These are phyloP conservation scores for Aspergillus nomiae DNA, from an alignment of 2,329 filamentous ascomycete genomes.

Conservation along the genomic window DNA sequence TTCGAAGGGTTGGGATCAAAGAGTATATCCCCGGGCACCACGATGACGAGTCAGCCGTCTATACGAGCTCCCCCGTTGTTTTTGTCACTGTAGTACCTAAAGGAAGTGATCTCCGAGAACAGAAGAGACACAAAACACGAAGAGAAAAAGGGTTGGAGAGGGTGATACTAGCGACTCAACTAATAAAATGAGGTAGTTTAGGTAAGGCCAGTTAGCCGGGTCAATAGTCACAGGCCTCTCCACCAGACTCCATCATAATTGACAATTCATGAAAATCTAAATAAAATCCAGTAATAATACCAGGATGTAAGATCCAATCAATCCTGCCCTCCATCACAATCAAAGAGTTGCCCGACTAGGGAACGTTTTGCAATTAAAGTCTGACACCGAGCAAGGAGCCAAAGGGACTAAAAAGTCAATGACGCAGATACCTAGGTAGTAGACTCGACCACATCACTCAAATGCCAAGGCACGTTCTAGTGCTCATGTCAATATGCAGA, in stretches of 20 bases:
- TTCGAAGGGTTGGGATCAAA: background rate
- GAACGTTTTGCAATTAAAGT: slow-evolving; percentile 1
- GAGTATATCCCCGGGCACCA: background rate
- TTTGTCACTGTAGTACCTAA: background rate
- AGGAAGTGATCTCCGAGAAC: background rate
- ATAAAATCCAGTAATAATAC: slow-evolving; percentile 2
- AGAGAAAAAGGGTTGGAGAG: background rate
- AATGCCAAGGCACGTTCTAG: background rate
- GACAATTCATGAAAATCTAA: slow-evolving; percentile 1
- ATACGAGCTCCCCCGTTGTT: background rate
- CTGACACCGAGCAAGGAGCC: background rate
- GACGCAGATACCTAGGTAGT: background rate
- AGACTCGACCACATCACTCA: background rate
- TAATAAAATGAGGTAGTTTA: slow-evolving; percentile 2
- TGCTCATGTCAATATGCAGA: background rate
- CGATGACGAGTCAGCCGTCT: background rate
- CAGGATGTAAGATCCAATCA: background rate
- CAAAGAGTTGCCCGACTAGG: background rate
- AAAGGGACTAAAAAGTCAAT: background rate
- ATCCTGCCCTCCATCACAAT: background rate
- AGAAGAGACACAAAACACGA: background rate
- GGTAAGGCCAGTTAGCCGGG: slow-evolving; percentile 1
- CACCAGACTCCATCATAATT: slow-evolving; percentile 2
- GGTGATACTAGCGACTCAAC: background rate
- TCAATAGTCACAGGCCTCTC: slow-evolving; percentile 2